Conservation (phyloP, 2,329 filamentous ascomycete species). For the Phaeosphaeriaceae sp. region DNA sequence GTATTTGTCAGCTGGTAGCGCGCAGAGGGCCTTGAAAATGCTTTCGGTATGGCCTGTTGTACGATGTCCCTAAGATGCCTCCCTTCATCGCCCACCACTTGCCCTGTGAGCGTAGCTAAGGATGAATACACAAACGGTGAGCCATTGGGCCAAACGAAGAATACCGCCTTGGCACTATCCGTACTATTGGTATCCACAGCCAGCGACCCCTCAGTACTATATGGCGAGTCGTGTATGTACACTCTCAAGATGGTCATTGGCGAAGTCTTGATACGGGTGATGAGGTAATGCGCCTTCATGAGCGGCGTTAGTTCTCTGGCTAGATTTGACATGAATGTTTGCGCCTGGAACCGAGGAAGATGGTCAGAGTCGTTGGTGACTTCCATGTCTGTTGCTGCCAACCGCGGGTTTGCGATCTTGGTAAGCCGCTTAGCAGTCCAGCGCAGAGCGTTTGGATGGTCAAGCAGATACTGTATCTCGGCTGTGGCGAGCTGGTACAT, state of each 20-base stretch:
- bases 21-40: slow-evolving; percentile 75
- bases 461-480: slow-evolving; percentile 61
- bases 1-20: slow-evolving; percentile 74
- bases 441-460: slow-evolving; percentile 58
- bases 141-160: slow-evolving; percentile 81
- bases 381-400: slow-evolving; percentile 43
- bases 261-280: slow-evolving; percentile 73
- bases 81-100: slow-evolving; percentile 41
- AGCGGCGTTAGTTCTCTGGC: slow-evolving; percentile 77
- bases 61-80: slow-evolving; percentile 73
- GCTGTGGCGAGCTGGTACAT: slow-evolving; percentile 63
- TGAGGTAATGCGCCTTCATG: slow-evolving; percentile 83
- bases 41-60: slow-evolving; percentile 80
- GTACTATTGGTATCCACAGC: slow-evolving; percentile 40
- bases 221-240: slow-evolving; percentile 81
- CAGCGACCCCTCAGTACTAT: slow-evolving; percentile 62
- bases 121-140: slow-evolving; percentile 77
- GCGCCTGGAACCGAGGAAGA: slow-evolving; percentile 77
- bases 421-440: slow-evolving; percentile 62
- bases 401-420: slow-evolving; percentile 38
- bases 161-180: slow-evolving; percentile 75
- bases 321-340: slow-evolving; percentile 78
- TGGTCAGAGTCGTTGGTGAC: slow-evolving; percentile 47
- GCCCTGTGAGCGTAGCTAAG: slow-evolving; percentile 51
- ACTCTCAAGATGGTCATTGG: slow-evolving; percentile 78